phyloP scores from a whole-genome alignment of 306 rosid species.

The Citrullus colocynthis region DNA sequence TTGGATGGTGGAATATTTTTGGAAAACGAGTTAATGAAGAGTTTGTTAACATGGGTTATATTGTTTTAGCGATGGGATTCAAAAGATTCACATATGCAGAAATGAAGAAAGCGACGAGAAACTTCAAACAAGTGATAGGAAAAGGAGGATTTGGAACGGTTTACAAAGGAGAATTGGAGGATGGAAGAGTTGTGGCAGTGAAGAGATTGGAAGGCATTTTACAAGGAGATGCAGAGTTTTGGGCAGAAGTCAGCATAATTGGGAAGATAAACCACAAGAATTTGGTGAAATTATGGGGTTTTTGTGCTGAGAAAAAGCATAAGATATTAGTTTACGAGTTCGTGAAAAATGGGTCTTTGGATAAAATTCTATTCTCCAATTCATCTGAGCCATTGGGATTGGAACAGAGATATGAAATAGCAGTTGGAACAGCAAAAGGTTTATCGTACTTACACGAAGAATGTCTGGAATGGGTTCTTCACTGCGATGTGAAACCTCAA shows the following conservation, averaged over 20 bases:
- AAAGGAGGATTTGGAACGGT: slow-evolving; percentile 22
- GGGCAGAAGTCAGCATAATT: slow-evolving; percentile 36
- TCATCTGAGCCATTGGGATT: slow-evolving; percentile 5
- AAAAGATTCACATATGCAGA: slow-evolving; percentile 19
- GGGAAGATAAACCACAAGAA: slow-evolving; percentile 34
- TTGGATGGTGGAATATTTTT: slow-evolving; percentile 22
- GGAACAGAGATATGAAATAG: slow-evolving; percentile 22
- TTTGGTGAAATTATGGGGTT: slow-evolving; percentile 31
- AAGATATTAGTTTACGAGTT: slow-evolving; percentile 29
- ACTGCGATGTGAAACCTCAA: slow-evolving; percentile 35
- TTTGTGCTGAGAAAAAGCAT: slow-evolving; percentile 19
- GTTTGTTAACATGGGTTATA: slow-evolving; percentile 20
- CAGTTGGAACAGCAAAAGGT: slow-evolving; percentile 34
- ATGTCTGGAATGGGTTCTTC: slow-evolving; percentile 32
- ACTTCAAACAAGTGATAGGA: slow-evolving; percentile 21
- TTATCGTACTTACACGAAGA: slow-evolving; percentile 35
- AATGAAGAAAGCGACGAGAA: slow-evolving; percentile 17
- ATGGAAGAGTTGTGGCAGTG: slow-evolving; percentile 22
- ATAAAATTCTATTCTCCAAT: slow-evolving; percentile 15
- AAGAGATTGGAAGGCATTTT: slow-evolving; percentile 30
- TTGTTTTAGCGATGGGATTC: slow-evolving; percentile 20
- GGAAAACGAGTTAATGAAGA: slow-evolving; percentile 14
- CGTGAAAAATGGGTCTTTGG: slow-evolving; percentile 24
- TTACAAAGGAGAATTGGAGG: slow-evolving; percentile 24
- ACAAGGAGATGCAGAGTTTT: slow-evolving; percentile 31